Evolutionary conservation across 345 rosid genomes (phyloP), one percentile per base, ranked within the genome.

Genomic region (Brassica carinata): DNA sequence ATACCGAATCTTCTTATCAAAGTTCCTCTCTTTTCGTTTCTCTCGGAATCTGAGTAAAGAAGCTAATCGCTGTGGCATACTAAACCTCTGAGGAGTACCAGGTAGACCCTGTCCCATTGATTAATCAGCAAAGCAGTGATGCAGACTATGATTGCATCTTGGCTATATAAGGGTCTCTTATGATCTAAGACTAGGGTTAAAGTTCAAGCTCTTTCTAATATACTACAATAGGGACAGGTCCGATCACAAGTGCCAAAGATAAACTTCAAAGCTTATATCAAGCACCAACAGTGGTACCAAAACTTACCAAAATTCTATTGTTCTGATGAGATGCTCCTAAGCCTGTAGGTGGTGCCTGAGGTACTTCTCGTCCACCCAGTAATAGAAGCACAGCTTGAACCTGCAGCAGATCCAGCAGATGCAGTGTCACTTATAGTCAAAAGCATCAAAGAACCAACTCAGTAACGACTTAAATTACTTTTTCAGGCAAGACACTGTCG

Each of bases 1-100:
- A 61, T 87, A 89, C n/a, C 89, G 83, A 76, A 87, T 87, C 84
- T 87, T 89, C 87, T 89, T 89, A 68, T 87, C 92, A 74, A 89
- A 89, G 72, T 89, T 89, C 71, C 90, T 80, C 30, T 85, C 90
- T 85, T 86, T 87, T 33, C 90, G 85, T 84, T 89, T 89, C 77
- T 85, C 92, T 33, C 90, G 87, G 67, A 89, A 89, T 80, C 90
- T 89, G 38, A 85, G 81, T 71, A 87, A 78, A 40, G 92, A 89
- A 40, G 92, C 90, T 78, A 89, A 64, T 73, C 92, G 72, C 62
- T 87, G 92, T 18, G 92, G 92, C 15, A 87, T 81, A 83, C 85
- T 86, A 67, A 85, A 84, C 77, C 86, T 79, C 83, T 87, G 90
- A 18, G 92, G 89, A 83, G 84, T 80, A 77, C 85, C 84, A 84